These are phyloP conservation scores for Penicillium digitatum DNA, from an alignment of 2,329 filamentous ascomycete species.

Conservation along the genomic window DNA sequence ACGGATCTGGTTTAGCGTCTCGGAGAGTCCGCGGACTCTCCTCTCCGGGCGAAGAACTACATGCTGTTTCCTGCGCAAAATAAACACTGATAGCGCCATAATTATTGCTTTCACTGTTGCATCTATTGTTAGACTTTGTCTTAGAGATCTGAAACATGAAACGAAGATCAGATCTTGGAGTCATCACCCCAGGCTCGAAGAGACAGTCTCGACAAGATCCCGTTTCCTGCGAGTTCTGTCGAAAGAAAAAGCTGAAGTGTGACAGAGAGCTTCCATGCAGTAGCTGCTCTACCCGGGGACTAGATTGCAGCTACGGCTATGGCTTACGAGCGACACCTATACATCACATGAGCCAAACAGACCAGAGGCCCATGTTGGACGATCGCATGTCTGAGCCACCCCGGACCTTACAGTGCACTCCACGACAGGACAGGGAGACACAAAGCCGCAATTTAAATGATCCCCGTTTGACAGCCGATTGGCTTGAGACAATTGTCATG, in stretches of 20 bases:
- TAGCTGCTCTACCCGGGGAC: slow-evolving; percentile 40
- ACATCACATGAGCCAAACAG: background rate
- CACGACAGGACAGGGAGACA: background rate
- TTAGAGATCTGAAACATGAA: slow-evolving; percentile 21
- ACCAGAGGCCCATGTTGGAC: background rate
- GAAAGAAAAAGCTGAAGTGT: slow-evolving; percentile 51
- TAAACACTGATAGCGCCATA: background rate
- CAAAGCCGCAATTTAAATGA: slow-evolving; percentile 14
- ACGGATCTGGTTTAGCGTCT: background rate
- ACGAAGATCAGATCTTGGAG: slow-evolving; percentile 12
- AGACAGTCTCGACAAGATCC: slow-evolving; percentile 35
- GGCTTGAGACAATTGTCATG: slow-evolving; percentile 31
- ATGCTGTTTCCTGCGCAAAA: background rate
- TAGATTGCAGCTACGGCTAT: slow-evolving; percentile 27
- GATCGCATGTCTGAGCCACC: background rate
- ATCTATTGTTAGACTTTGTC: background rate
- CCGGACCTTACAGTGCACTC: background rate
- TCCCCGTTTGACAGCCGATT: slow-evolving; percentile 25
- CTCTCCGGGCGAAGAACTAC: slow-evolving; percentile 10
- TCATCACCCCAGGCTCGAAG: background rate
- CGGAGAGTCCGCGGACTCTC: slow-evolving; percentile 28
- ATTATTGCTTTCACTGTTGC: background rate
- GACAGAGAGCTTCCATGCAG: slow-evolving; percentile 51
- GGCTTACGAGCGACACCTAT: background rate
- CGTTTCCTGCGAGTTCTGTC: slow-evolving; percentile 40